A percentile compares a stretch with the other conserved stretches of the same genome.
Conservation (phyloP, 23 red algal genomes). For the Gracilaria gracilis region DNA sequence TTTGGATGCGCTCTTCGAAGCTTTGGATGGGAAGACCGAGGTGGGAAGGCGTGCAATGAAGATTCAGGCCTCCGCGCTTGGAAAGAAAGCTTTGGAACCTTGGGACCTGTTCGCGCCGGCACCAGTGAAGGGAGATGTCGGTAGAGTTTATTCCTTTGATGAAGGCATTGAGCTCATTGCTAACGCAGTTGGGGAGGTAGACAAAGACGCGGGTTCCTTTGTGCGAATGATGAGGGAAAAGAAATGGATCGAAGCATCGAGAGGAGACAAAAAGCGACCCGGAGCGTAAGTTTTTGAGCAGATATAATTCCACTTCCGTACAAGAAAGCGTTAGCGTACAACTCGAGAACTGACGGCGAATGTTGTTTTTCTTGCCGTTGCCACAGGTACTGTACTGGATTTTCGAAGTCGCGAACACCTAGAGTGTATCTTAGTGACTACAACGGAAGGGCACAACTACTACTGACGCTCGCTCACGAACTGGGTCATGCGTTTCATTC, state of each 20-base stretch:
- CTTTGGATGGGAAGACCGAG: conserved; percentile 49
- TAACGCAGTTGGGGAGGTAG: conserved; percentile 69
- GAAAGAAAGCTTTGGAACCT: conserved; percentile 59
- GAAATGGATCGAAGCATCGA: conserved; percentile 81
- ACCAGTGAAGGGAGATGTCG: conserved; percentile 35
- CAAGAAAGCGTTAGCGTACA: not conserved
- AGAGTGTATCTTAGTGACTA: conserved; percentile 81
- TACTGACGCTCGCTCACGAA: conserved; percentile 71
- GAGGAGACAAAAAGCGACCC: conserved; percentile 78
- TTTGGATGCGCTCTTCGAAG: conserved; percentile 63
- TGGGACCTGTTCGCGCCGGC: conserved; percentile 82
- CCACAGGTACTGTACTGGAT: conserved; percentile 71
- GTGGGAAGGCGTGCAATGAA: conserved; percentile 76
- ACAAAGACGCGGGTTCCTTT: conserved; percentile 61
- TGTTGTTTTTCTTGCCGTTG: not conserved
- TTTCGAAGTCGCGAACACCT: conserved; percentile 76
- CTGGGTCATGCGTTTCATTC: conserved; percentile 83
- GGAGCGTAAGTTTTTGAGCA: conserved; percentile 71
- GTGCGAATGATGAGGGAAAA: conserved; percentile 78
- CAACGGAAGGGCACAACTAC: conserved; percentile 71
- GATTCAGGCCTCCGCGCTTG: conserved; percentile 64
- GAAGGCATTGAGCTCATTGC: conserved; percentile 85
- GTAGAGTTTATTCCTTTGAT: conserved; percentile 77
- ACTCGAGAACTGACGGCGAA: not conserved
- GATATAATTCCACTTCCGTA: not conserved